Evolutionary conservation across 306 rosid species (phyloP).

Genomic region (Fragaria vesca): DNA sequence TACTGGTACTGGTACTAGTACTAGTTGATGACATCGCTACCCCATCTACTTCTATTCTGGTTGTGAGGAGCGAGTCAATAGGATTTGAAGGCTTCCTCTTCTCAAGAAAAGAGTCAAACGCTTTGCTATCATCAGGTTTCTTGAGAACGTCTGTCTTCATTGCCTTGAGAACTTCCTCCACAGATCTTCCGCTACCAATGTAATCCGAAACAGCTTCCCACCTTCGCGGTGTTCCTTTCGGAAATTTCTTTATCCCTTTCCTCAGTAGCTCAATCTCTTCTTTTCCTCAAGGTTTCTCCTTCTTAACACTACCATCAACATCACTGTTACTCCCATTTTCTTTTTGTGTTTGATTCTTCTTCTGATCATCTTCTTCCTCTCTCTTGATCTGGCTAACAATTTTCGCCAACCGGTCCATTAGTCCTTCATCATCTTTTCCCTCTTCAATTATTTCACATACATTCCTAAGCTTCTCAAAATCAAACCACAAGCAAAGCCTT

Average conservation of each 20-base stretch:
- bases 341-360: slow-evolving; percentile 28
- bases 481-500: slow-evolving; percentile 63
- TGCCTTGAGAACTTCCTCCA: slow-evolving; percentile 93
- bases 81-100: slow-evolving; percentile 80
- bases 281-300: slow-evolving; percentile 86
- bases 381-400: slow-evolving; percentile 38
- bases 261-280: slow-evolving; percentile 87
- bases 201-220: slow-evolving; percentile 97
- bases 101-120: slow-evolving; percentile 89
- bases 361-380: slow-evolving; percentile 20
- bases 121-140: slow-evolving; percentile 88
- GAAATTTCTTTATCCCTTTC: slow-evolving; percentile 85
- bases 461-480: slow-evolving; percentile 56
- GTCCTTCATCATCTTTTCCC: slow-evolving; percentile 35
- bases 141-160: slow-evolving; percentile 87
- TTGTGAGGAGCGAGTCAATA: slow-evolving; percentile 81
- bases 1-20: slow-evolving; percentile 26
- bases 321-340: slow-evolving; percentile 47
- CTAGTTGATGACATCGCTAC: slow-evolving; percentile 31
- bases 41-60: slow-evolving; percentile 70
- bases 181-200: slow-evolving; percentile 86
- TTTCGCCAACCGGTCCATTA: slow-evolving; percentile 33
- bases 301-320: slow-evolving; percentile 55
- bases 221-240: slow-evolving; percentile 90
- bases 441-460: slow-evolving; percentile 63